phyloP scores from a whole-genome alignment of 768 basidiomycete species.

The Amanita exitialis region DNA sequence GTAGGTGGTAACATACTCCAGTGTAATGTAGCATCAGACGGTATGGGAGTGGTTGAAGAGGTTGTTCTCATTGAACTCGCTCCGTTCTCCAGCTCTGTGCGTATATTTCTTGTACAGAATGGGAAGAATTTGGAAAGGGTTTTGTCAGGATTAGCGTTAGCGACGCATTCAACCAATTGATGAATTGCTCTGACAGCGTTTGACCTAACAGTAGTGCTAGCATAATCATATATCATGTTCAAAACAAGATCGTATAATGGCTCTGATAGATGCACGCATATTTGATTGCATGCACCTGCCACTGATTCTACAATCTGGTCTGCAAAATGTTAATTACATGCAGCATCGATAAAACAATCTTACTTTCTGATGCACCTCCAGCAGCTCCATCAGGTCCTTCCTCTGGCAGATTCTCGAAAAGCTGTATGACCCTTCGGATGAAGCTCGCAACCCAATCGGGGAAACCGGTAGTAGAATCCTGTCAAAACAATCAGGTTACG shows the following conservation, averaged over 20 bases:
- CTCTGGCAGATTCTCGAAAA: slow-evolving; percentile 81
- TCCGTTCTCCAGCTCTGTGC: slow-evolving; percentile 72
- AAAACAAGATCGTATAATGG: slow-evolving; percentile 71
- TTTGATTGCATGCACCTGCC: slow-evolving; percentile 64
- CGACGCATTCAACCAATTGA: slow-evolving; percentile 77
- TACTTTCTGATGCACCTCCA: slow-evolving; percentile 59
- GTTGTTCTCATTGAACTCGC: slow-evolving; percentile 71
- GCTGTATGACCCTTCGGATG: slow-evolving; percentile 64
- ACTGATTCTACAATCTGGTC: slow-evolving; percentile 74
- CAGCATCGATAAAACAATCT: neutral
- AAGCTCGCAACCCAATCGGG: slow-evolving; percentile 81
- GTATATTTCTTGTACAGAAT: slow-evolving; percentile 61
- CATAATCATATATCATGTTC: slow-evolving; percentile 78
- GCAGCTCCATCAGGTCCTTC: slow-evolving; percentile 58
- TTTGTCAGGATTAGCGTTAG: slow-evolving; percentile 70
- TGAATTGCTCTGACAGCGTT: slow-evolving; percentile 85
- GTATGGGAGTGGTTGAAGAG: slow-evolving; percentile 53
- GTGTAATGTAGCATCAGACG: slow-evolving; percentile 79
- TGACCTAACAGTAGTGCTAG: slow-evolving; percentile 68
- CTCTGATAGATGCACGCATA: slow-evolving; percentile 67
- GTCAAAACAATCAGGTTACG: neutral
- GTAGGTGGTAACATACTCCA: slow-evolving; percentile 52
- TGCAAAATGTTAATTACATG: slow-evolving; percentile 15
- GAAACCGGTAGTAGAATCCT: slow-evolving; percentile 64
- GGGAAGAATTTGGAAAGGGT: slow-evolving; percentile 73